These are phyloP conservation scores for Biscutella auriculata DNA, from an alignment of 441 rosid species.

Conservation along the genomic window DNA sequence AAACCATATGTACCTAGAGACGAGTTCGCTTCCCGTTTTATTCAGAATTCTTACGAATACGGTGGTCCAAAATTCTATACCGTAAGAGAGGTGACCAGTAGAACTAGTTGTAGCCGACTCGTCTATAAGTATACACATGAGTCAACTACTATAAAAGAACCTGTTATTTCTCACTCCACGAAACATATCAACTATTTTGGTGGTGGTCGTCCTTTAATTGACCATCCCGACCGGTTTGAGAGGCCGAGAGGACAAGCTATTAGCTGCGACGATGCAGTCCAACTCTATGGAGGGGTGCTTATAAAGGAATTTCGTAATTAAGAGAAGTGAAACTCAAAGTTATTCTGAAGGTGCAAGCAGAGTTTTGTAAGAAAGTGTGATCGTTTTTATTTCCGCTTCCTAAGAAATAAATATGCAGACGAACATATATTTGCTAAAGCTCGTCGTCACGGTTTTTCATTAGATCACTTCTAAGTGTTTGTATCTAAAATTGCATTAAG, in stretches of 20 bases:
- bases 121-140: not conserved
- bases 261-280: constrained; percentile 18
- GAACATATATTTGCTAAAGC: constrained; percentile 15
- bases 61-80: constrained; percentile 11
- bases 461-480: constrained; percentile 11
- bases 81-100: constrained; percentile 2
- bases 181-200: constrained; percentile 2
- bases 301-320: constrained; percentile 17
- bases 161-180: constrained; percentile 1
- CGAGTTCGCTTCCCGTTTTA: constrained; percentile 6
- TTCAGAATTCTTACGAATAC: constrained; percentile 4
- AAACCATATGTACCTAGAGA: constrained; percentile 4
- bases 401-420: constrained; percentile 8
- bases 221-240: not conserved
- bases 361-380: constrained; percentile 11
- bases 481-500: constrained; percentile 8
- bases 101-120: not conserved
- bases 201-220: constrained; percentile 2
- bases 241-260: constrained; percentile 12
- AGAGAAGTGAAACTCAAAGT: not conserved
- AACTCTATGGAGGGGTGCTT: constrained; percentile 23
- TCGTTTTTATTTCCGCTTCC: not conserved
- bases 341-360: not conserved
- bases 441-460: not conserved
- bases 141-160: constrained; percentile 2